Base-by-base conservation (phyloP, 768 basidiomycete genomes). In the Kwoniella botswanensis region DNA sequence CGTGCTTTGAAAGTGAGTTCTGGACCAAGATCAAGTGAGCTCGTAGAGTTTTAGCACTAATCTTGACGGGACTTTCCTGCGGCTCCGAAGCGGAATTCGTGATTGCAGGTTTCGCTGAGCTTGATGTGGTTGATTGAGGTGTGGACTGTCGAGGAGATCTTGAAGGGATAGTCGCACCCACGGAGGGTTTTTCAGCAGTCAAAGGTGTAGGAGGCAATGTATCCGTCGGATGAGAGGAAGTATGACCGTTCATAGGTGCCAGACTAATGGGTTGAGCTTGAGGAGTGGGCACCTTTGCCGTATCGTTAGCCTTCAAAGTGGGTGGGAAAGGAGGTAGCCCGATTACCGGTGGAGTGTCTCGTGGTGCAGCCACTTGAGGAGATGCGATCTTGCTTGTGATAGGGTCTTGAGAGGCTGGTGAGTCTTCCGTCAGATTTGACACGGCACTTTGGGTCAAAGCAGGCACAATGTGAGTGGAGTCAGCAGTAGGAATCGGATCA, bases 21-120 rank as follows among this genome's bases (percentile, higher is more conserved):
- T 68, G 70, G 18, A 78, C 74, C 18, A 80, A 65, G 44, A 52
- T 22, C 26, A 76, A 61, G 24, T 75, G 74, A 10, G 65, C 29
- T 52, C 44, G 57, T 1, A 78, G 56, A 5, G 79, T 76, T 61
- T 72, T 71, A 18, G 74, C 54, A 11, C 77, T 67, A 24, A 76
- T 66, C 44, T 70, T 65, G 64, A 80, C 71, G 4, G 79, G 79
- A 58, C 65, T 26, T 63, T 78, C 79, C 61, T 77, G 76, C 15
- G 79, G 70, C 61, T 73, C 75, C 1, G 79, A 72, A 7, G 79
- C 79, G 11, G 79, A 80, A 61, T 76, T 80, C 43, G 76, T 80
- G n/a, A 79, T 67, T 11, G 76, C 52, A 2, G 73, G 71, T 70
- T 74, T 76, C 41, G 65, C 29, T 4, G 72, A 35, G 44, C 18